phyloP scores from a whole-genome alignment of 257 asterid genomes.

The Gentiana macrophylla region DNA sequence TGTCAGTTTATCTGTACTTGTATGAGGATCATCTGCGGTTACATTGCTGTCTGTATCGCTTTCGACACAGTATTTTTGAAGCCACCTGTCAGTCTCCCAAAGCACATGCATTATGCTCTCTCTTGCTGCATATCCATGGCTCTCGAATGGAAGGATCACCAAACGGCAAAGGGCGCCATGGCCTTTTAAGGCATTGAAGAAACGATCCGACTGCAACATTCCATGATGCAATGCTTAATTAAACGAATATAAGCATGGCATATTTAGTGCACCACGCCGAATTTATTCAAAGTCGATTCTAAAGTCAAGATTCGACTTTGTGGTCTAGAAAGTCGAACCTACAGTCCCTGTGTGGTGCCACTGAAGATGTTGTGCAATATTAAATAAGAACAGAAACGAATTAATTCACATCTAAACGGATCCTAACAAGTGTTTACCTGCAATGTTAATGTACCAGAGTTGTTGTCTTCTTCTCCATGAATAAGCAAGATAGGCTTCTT shows the following conservation, averaged over 20 bases:
- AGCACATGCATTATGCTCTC: slow-evolving; percentile 97
- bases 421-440: slow-evolving; percentile 38
- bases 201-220: slow-evolving; percentile 71
- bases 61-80: slow-evolving; percentile 52
- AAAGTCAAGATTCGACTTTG: too few species aligned
- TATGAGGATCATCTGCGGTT: slow-evolving; percentile 14
- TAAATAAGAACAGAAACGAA: too few species aligned
- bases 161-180: slow-evolving; percentile 93
- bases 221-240: slow-evolving; percentile 3
- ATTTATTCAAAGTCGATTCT: neutral
- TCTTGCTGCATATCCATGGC: slow-evolving; percentile 91
- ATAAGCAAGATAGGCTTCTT: slow-evolving; percentile 91
- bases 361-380: too few species aligned
- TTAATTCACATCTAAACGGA: too few species aligned
- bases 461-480: slow-evolving; percentile 98
- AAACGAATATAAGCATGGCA: neutral
- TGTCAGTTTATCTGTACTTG: slow-evolving; percentile 13
- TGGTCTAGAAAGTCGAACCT: too few species aligned
- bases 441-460: slow-evolving; percentile 95
- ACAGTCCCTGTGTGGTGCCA: too few species aligned
- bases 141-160: slow-evolving; percentile 85
- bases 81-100: slow-evolving; percentile 99
- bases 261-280: neutral
- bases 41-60: slow-evolving; percentile 32
- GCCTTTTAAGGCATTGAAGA: slow-evolving; percentile 92